Evolutionary conservation across 2,329 filamentous ascomycete species (phyloP).

Genomic region (Alternaria postmessia): DNA sequence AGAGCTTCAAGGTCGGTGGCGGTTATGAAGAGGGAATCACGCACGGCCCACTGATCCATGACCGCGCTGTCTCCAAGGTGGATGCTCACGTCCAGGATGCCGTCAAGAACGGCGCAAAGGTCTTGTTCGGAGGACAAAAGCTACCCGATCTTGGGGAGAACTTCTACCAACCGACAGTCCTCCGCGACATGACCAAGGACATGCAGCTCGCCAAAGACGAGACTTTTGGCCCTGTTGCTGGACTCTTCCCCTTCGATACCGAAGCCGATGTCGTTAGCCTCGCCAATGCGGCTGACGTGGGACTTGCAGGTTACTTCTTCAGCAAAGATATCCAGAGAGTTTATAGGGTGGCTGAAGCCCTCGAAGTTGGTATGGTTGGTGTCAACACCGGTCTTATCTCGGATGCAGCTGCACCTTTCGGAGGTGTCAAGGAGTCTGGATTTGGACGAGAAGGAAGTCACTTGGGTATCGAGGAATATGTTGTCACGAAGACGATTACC

Average conservation of each 20-base stretch:
- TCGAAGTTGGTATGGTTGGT: slow-evolving; percentile 89
- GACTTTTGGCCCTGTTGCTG: slow-evolving; percentile 94
- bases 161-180: slow-evolving; percentile 90
- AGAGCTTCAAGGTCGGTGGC: slow-evolving; percentile 76
- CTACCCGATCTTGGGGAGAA: slow-evolving; percentile 78
- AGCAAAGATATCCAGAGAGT: slow-evolving; percentile 67
- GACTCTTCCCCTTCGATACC: slow-evolving; percentile 85
- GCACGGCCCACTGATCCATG: slow-evolving; percentile 86
- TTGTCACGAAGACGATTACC: slow-evolving; percentile 58
- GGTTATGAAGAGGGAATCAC: slow-evolving; percentile 76
- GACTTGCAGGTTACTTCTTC: slow-evolving; percentile 95
- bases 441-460: slow-evolving; percentile 62
- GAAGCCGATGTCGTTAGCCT: slow-evolving; percentile 87
- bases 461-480: slow-evolving; percentile 60
- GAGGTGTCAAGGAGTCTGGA: slow-evolving; percentile 60
- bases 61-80: slow-evolving; percentile 66
- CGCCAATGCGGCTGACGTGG: slow-evolving; percentile 84
- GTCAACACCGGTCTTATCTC: slow-evolving; percentile 61
- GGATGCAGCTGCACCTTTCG: slow-evolving; percentile 58
- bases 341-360: slow-evolving; percentile 68
- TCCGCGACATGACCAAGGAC: slow-evolving; percentile 82
- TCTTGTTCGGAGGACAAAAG: slow-evolving; percentile 66
- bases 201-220: slow-evolving; percentile 90
- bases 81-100: slow-evolving; percentile 49
- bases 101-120: slow-evolving; percentile 42